phyloP scores from a whole-genome alignment of 2,329 filamentous ascomycete species.

The Cercospora citrullina region DNA sequence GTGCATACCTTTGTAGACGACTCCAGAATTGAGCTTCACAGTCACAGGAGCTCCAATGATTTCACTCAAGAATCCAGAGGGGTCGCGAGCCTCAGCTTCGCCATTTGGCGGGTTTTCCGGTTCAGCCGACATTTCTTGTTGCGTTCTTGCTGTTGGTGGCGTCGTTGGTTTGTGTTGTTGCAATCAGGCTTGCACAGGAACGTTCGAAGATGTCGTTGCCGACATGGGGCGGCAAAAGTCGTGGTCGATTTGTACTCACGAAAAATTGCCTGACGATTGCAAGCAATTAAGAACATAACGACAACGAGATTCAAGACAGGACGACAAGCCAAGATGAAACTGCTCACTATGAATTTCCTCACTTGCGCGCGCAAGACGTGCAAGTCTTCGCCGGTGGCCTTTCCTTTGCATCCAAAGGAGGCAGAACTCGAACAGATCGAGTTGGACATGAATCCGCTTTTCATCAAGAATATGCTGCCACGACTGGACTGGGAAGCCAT shows the following conservation, averaged over 20 bases:
- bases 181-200: not conserved
- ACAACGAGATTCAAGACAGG: not conserved
- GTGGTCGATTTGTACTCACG: not conserved
- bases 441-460: constrained; percentile 74
- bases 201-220: not conserved
- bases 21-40: constrained; percentile 97
- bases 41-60: constrained; percentile 94
- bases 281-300: not conserved
- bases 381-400: constrained; percentile 76
- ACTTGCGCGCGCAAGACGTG: constrained; percentile 95
- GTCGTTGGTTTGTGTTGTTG: not conserved
- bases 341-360: constrained; percentile 93
- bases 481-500: constrained; percentile 87
- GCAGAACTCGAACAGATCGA: constrained; percentile 86
- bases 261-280: not conserved
- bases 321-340: constrained; percentile 67
- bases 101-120: constrained; percentile 42
- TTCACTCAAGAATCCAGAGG: constrained; percentile 87
- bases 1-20: constrained; percentile 84
- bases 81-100: constrained; percentile 74
- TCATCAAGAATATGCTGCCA: constrained; percentile 81
- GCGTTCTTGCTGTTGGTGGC: not conserved
- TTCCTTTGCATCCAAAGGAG: constrained; percentile 89
- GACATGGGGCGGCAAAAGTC: not conserved
- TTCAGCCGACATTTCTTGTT: constrained; percentile 25